Percentiles rank a stretch among this genome's conserved stretches.
These are phyloP conservation scores for Crithidia mellificae DNA, from an alignment of 208 protist species.

Conservation along the genomic window DNA sequence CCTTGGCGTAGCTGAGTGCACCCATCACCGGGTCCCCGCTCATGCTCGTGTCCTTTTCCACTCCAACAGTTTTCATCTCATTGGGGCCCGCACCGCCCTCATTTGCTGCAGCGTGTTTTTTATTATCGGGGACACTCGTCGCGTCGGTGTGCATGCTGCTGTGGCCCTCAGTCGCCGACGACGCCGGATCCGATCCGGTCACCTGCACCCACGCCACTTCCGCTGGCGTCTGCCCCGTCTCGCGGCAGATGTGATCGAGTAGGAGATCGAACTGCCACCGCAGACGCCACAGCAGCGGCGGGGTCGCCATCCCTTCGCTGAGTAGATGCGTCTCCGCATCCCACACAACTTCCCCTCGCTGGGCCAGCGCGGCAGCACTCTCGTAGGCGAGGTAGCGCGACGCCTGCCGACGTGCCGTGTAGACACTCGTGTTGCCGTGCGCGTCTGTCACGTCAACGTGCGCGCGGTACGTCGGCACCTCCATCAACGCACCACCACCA, in stretches of 20 bases:
- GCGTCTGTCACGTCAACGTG: slow-evolving; percentile 19
- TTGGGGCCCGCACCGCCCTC: no score
- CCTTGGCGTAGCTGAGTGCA: not conserved
- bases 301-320: slow-evolving; percentile 24
- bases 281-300: slow-evolving; percentile 70
- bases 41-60: no score
- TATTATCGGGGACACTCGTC: no score
- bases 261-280: slow-evolving; percentile 85
- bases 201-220: slow-evolving; percentile 34
- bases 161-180: not conserved
- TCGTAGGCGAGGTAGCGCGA: slow-evolving; percentile 61
- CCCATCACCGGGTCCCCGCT: no score
- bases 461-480: slow-evolving; percentile 26
- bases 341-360: slow-evolving; percentile 44
- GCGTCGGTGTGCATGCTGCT: not conserved
- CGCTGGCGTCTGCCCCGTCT: slow-evolving; percentile 23
- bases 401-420: slow-evolving; percentile 52
- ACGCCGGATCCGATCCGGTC: slow-evolving; percentile 2
- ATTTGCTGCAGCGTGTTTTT: no score
- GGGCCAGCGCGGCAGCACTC: slow-evolving; percentile 44
- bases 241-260: slow-evolving; percentile 44
- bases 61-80: no score
- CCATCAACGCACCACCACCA: no score
- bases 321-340: slow-evolving; percentile 29
- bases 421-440: slow-evolving; percentile 19